These are phyloP conservation scores for Penicillium ucsense DNA, from an alignment of 495 filamentous ascomycete genomes.

Conservation along the genomic window DNA sequence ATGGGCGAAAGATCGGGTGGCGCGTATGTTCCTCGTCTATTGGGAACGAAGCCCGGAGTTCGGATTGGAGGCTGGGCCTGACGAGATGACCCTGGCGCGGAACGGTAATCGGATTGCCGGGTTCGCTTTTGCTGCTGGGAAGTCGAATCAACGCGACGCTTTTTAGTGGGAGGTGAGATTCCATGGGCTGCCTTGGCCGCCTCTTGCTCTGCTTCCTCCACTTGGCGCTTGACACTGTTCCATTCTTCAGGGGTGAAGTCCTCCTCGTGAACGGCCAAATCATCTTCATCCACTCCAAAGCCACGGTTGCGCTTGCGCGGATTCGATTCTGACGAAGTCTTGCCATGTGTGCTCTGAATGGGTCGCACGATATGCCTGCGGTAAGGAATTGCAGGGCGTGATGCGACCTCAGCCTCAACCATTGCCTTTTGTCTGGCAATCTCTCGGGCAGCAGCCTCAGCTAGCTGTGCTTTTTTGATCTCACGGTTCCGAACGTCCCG, in stretches of 20 bases:
- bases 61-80: not conserved
- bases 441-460: not conserved
- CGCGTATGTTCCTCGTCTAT: slow-evolving; percentile 1
- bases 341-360: not conserved
- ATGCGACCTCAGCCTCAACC: too few relatives aligned
- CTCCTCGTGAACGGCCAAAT: not conserved
- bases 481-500: not conserved
- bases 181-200: slow-evolving; percentile 15
- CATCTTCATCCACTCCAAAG: not conserved
- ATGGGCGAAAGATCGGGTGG: slow-evolving; percentile 2
- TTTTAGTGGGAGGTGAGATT: not conserved
- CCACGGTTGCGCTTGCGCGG: not conserved
- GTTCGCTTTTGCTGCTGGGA: not conserved
- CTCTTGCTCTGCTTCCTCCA: not conserved
- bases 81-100: not conserved
- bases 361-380: not conserved
- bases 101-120: not conserved
- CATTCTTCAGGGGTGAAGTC: not conserved
- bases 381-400: not conserved
- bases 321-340: not conserved
- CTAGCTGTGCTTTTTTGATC: not conserved
- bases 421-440: too few relatives aligned
- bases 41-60: slow-evolving; percentile 3
- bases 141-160: slow-evolving; percentile 2
- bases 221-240: not conserved